Percentiles rank a stretch among this genome's conserved stretches.
Evolutionary conservation across 495 filamentous ascomycete species (phyloP).

Genomic region (Podospora comata): DNA sequence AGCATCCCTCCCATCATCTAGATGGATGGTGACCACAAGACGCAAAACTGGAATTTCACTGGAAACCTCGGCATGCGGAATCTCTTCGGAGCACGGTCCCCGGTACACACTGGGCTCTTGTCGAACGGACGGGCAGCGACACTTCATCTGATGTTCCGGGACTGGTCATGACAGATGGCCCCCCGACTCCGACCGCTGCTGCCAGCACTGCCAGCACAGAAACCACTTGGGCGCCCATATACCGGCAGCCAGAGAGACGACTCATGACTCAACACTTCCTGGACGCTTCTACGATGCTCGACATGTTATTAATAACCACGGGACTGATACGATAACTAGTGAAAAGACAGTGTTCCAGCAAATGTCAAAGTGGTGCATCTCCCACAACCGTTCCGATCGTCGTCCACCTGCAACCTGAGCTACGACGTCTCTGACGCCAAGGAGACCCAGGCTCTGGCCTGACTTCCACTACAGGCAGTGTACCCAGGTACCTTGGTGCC

Average conservation of each 20-base stretch:
- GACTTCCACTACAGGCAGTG: neutral
- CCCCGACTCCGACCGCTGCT: conserved; percentile 8
- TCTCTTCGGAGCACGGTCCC: neutral
- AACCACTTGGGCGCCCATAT: conserved; percentile 2
- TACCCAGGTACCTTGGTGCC: neutral
- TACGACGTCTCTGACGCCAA: conserved; percentile 7
- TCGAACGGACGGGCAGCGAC: neutral
- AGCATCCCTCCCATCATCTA: neutral
- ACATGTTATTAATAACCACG: conserved; percentile 3
- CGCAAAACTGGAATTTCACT: neutral
- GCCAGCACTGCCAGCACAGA: conserved; percentile 5
- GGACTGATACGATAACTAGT: neutral
- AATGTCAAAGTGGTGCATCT: neutral
- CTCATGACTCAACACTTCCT: conserved; percentile 6
- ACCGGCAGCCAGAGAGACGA: neutral
- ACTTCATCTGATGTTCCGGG: conserved; percentile 8
- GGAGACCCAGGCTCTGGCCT: conserved; percentile 3
- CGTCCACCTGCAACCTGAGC: neutral
- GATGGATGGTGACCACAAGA: neutral
- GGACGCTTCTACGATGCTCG: neutral
- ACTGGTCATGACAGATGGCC: conserved; percentile 6
- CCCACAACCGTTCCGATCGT: conserved; percentile 4
- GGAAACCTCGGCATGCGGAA: conserved; percentile 6
- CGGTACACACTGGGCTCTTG: conserved; percentile 4
- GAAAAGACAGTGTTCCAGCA: neutral